Base-by-base conservation (phyloP, 306 rosid genomes). In the Cicer chorassanicum region DNA sequence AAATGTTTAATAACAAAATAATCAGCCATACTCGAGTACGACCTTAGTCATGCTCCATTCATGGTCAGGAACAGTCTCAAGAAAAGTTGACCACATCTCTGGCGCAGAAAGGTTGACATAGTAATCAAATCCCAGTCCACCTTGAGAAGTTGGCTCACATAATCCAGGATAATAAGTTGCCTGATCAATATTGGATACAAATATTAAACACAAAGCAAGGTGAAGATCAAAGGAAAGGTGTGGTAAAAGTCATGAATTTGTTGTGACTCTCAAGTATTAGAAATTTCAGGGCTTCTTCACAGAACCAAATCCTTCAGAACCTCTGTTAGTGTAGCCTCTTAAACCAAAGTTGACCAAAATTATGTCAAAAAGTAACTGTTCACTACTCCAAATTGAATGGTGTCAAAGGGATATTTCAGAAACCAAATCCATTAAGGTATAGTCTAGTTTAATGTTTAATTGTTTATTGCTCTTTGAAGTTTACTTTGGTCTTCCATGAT, bases 1-100 rank as follows among this genome's bases (percentile, higher is more conserved):
- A 36, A 42, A 60, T 46, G 65, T 60, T 82, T 14, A 56, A 55
- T 24, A 40, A 55, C 50, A 40, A 69, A 71, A 80, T 74, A 16
- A 82, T 44, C 11, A 21, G 21, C n/a, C 46, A 15, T 38, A 53
- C 50, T 81, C 36, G 60, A 48, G 76, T 59, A 84, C 68, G 65
- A 93, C 98, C 98, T 91, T 91, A 68, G 72, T 88, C 98, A 94
- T 94, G 86, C 87, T 91, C 98, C 98, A 94, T 68, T 91, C 89
- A 55, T 81, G 88, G 65, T 90, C 96, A 46, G 95, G 89, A 82
- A 89, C 88, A 78, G 80, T 82, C 74, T 90, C 91, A 63, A 94
- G 95, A 67, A 84, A 88, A 68, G 92, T 86, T 66, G 89, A 84
- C 98, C 98, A 91, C 95, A 88, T 88, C 76, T 94, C 95, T 6